Evolutionary conservation across 1,284 basidiomycete species (phyloP).

Genomic region (Fomitopsis schrenkii): DNA sequence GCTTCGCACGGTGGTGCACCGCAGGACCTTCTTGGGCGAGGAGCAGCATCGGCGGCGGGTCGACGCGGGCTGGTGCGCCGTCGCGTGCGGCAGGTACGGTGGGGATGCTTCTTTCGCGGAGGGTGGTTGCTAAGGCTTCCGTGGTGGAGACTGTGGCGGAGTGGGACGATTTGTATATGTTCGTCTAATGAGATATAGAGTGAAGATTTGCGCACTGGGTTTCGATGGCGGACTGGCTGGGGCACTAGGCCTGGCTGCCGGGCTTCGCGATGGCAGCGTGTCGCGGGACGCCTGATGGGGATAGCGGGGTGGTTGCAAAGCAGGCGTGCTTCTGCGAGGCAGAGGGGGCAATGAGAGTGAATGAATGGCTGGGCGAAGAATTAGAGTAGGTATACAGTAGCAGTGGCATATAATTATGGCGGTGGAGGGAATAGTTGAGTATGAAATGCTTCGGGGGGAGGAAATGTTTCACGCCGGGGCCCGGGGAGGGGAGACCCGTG

Average conservation of each 20-base stretch:
- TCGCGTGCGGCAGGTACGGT: background rate
- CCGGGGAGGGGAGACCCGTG: background rate
- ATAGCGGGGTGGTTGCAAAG: background rate
- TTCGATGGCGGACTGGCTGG: background rate
- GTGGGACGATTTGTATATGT: background rate
- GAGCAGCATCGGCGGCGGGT: background rate
- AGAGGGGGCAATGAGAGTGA: too few relatives aligned
- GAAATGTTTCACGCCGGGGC: background rate
- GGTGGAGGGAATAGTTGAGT: background rate
- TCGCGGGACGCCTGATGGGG: background rate
- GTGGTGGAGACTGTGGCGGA: background rate
- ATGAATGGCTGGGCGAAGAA: background rate
- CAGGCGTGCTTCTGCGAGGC: background rate
- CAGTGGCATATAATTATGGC: background rate
- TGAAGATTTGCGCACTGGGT: slow-evolving; percentile 1
- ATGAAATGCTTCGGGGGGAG: background rate
- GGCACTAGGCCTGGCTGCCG: background rate
- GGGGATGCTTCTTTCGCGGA: background rate
- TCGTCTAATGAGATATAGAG: slow-evolving; percentile 1
- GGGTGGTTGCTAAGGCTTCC: background rate
- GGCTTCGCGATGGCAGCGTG: background rate
- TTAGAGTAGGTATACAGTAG: background rate
- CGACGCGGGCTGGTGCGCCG: background rate
- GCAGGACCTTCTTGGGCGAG: background rate
- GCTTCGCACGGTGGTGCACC: slow-evolving; percentile 1